Base-by-base conservation (phyloP, 2,329 filamentous ascomycete species). In the Chaetomium olivaceum region DNA sequence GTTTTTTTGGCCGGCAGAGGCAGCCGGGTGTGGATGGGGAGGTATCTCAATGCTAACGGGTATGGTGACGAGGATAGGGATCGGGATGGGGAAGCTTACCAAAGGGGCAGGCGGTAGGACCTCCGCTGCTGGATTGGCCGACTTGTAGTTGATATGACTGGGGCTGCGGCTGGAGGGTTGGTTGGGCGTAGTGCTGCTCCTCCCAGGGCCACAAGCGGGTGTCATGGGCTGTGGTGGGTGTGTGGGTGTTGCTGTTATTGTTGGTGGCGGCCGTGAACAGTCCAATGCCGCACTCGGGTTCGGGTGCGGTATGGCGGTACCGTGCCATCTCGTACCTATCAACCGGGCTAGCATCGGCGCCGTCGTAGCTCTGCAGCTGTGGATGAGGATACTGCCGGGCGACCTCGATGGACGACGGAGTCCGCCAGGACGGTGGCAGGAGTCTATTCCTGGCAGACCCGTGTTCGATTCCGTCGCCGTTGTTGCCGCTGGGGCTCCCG, bases 381-480 rank as follows among this genome's bases (percentile, higher is more conserved):
- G 16, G 39, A 43, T n/a, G 5, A 43, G 16, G 39, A 14, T 43
- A 8, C 16, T 16, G 39, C 39, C 16, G 39, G 16, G 39, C 16
- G 16, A 16, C 39, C 5, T 43, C 39, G 16, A 43, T 7, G 4
- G 39, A 43, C 4, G 39, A 19, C 16, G 39, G 33, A 19, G 29
- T 61, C 31, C 59, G 59, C 59, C 59, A 61, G 19, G 59, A 54
- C 11, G 59, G 50, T 4, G 12, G 33, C 16, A 61, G 23, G 14
- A 61, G 46, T 11, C 25, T 33, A 3, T 59, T 43, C 43, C 58
- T 19, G 16, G 43, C 27, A 9, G n/a, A 19, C 46, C n/a, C 12
- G 11, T 16, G 6, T 36, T 12, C 31, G 23, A 9, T 46, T 16
- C 31, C 19, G 59, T 50, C 48, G 43, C 6, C 31, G 39, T 14